These are phyloP conservation scores for Orbilia oligospora DNA, from an alignment of 2,329 filamentous ascomycete species.

Conservation along the genomic window DNA sequence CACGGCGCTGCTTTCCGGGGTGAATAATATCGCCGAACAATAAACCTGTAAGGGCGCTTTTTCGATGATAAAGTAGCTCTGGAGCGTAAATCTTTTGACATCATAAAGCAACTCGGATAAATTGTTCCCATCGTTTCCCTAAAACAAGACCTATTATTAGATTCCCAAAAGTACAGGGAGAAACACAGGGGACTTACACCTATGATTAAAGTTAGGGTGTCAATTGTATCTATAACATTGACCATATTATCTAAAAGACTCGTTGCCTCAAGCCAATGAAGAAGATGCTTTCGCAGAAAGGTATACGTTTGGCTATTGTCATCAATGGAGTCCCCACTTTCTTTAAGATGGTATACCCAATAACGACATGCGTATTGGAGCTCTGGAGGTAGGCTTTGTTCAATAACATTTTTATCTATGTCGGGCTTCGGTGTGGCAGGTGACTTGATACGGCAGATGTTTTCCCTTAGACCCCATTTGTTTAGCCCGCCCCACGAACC, in stretches of 20 bases:
- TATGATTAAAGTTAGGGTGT: not conserved
- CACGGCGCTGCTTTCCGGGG: constrained; percentile 24
- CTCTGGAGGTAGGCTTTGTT: not conserved
- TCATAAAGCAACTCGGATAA: not conserved
- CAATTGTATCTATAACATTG: too few species aligned
- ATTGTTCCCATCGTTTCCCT: too few species aligned
- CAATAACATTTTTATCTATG: not conserved
- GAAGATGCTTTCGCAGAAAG: not conserved
- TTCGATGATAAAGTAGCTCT: constrained; percentile 20
- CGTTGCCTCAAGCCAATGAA: constrained; percentile 26
- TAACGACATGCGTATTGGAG: constrained; percentile 1
- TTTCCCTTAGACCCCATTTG: constrained; percentile 1
- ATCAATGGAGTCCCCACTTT: not conserved
- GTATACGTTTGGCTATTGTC: not conserved
- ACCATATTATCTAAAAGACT: constrained; percentile 61
- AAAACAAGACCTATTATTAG: too few species aligned
- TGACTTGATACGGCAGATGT: not conserved
- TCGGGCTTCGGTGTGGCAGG: constrained; percentile 36
- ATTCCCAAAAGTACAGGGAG: not conserved
- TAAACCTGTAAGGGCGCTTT: constrained; percentile 35
- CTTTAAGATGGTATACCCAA: not conserved
- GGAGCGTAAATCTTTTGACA: not conserved
- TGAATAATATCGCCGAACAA: constrained; percentile 17
- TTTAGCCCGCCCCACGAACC: too few species aligned
- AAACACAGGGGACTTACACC: not conserved